Base-by-base conservation (phyloP, 352 stramenopile species). In the Pythium phragmiticola region DNA sequence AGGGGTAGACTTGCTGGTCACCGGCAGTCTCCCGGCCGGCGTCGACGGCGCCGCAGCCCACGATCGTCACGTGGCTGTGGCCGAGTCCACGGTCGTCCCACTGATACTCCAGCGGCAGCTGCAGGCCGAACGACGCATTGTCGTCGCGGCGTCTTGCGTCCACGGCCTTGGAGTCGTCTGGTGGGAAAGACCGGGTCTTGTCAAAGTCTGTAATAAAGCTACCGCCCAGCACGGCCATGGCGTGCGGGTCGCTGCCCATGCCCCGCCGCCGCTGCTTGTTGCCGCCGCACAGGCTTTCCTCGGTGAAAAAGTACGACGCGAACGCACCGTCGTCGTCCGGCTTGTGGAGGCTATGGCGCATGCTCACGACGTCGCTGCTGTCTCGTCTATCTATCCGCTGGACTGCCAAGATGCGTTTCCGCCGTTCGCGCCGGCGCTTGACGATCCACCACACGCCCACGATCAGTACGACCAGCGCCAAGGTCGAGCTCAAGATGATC, bases 261-360 rank as follows among this genome's bases (percentile, higher is more conserved):
- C 60, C 60, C 1, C 60, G 43, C 3, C 52, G 34, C 2, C 60
- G 60, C 21, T 52, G 51, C 30, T 46, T 55, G 43, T 19, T 36
- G 26, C 49, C 33, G 26, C 49, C 33, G 11, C 42, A 17, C 8
- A 23, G 14, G 17, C n/a, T 53, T n/a, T 68, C 62, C 4, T 68
- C 62, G 8, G 62, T 63, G 55, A 69, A 69, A 36, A 69, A 69
- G 23, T 69, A 69, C 36, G 62, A 69, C 13, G 60, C 47, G 4
- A 37, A 54, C 39, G 59, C 55, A n/a, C 39, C 58, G 12, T 4
- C 46, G 39, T 62, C 43, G 8, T 46, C 11, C 39, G 13, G 9
- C 9, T 46, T 7, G 39, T 46, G 39, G 14, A 9, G 41, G 41
- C 7, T 47, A 5, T 47, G 6, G 14, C 14, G 41, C 41, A 14